phyloP scores from a whole-genome alignment of 306 rosid genomes.

The Sesbania bispinosa region DNA sequence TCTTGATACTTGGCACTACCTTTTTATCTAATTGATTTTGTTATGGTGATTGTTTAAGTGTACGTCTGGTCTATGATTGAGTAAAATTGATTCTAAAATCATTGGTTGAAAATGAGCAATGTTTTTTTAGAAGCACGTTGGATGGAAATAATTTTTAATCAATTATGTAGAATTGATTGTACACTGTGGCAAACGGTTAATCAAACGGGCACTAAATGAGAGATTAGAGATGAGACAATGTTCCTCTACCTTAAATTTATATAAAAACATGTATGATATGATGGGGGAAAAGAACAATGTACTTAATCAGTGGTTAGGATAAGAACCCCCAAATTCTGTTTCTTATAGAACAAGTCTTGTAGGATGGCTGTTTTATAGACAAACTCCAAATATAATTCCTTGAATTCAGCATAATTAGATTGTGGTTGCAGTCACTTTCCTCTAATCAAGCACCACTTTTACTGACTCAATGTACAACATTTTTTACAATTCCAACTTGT shows the following conservation, averaged over 20 bases:
- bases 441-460: slow-evolving; percentile 40
- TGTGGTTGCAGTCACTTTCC: slow-evolving; percentile 33
- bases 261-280: neutral
- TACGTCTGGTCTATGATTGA: no score
- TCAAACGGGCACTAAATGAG: no score
- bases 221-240: slow-evolving; percentile 20
- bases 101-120: no score
- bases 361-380: slow-evolving; percentile 24
- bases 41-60: slow-evolving; percentile 21
- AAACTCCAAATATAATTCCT: slow-evolving; percentile 34
- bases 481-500: slow-evolving; percentile 23
- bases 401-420: slow-evolving; percentile 34
- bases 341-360: slow-evolving; percentile 31
- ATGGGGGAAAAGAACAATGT: slow-evolving; percentile 27
- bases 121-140: no score
- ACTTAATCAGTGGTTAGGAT: slow-evolving; percentile 44
- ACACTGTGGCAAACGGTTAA: no score
- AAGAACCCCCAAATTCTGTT: slow-evolving; percentile 27
- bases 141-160: no score
- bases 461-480: neutral
- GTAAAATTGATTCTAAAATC: no score
- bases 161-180: no score
- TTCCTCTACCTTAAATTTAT: slow-evolving; percentile 18
- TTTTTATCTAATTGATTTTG: slow-evolving; percentile 16
- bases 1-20: neutral